phyloP scores from a whole-genome alignment of 257 asterid genomes.

The Anisodus acutangulus region DNA sequence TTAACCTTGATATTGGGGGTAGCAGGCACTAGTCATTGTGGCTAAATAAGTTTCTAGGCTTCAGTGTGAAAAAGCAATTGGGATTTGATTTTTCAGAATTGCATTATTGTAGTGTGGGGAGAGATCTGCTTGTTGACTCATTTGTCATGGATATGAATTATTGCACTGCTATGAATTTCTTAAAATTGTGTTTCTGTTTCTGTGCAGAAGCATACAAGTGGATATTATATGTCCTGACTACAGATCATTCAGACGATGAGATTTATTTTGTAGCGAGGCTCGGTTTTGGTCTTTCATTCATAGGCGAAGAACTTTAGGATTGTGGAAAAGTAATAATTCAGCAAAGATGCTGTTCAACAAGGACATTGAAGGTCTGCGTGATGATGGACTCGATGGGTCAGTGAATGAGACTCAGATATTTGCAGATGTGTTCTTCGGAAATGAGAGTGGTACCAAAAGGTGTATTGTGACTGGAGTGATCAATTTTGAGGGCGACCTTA shows the following conservation, averaged over 20 bases:
- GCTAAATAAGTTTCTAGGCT: constrained; percentile 14
- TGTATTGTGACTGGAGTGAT: constrained; percentile 49
- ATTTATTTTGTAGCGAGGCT: not conserved
- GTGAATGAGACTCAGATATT: constrained; percentile 62
- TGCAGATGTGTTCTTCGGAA: constrained; percentile 63
- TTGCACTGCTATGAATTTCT: constrained; percentile 5
- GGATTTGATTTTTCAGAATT: constrained; percentile 3
- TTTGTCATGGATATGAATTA: not conserved
- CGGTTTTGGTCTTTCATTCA: constrained; percentile 20
- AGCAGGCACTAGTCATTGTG: not conserved
- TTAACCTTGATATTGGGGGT: constrained; percentile 20
- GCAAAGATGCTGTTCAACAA: constrained; percentile 50
- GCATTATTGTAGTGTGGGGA: not conserved
- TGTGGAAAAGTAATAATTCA: constrained; percentile 33
- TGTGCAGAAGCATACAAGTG: constrained; percentile 24
- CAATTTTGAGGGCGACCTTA: constrained; percentile 38
- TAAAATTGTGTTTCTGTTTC: constrained; percentile 4
- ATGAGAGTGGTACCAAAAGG: constrained; percentile 45
- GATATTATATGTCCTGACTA: constrained; percentile 18
- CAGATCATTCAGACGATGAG: constrained; percentile 10
- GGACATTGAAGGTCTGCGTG: constrained; percentile 65
- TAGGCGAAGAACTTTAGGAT: constrained; percentile 13
- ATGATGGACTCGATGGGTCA: constrained; percentile 72
- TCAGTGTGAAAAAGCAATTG: not conserved
- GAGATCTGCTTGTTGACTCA: not conserved